A percentile compares a stretch with the other conserved stretches of the same genome.
phyloP scores from a whole-genome alignment of 2,329 filamentous ascomycete species.

The Colletotrichum liaoningense region DNA sequence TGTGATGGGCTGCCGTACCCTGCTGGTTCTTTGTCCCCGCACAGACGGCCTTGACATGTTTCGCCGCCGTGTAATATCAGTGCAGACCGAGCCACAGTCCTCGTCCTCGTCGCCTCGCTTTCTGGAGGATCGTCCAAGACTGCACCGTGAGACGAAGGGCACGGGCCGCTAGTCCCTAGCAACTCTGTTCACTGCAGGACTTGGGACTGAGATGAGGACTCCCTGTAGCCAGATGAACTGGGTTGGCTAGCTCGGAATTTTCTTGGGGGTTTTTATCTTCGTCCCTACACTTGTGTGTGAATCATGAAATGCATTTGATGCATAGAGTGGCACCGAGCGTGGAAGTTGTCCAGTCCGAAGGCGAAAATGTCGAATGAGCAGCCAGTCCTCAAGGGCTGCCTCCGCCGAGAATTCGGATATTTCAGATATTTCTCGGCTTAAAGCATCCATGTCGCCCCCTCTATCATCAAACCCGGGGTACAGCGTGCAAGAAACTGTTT shows the following conservation, averaged over 20 bases:
- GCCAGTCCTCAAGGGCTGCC: neutral
- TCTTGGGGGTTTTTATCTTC: neutral
- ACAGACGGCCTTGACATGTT: slow-evolving; percentile 31
- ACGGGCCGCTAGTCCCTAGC: slow-evolving; percentile 17
- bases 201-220: neutral
- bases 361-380: neutral
- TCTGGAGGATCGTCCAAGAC: neutral
- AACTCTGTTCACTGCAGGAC: neutral
- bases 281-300: neutral
- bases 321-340: slow-evolving; percentile 9
- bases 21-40: neutral
- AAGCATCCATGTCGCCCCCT: neutral
- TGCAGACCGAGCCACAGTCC: slow-evolving; percentile 23
- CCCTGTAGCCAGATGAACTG: neutral
- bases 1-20: slow-evolving; percentile 11
- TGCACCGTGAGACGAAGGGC: neutral
- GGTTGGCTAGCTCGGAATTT: neutral
- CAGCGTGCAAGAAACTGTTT: slow-evolving; percentile 7
- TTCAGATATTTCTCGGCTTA: neutral
- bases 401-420: neutral
- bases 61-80: slow-evolving; percentile 26
- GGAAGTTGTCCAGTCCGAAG: neutral
- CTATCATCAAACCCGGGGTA: slow-evolving; percentile 27
- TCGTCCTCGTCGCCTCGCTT: neutral
- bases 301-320: neutral